Conservation (phyloP, 768 basidiomycete species). For the Amanita rimosa region DNA sequence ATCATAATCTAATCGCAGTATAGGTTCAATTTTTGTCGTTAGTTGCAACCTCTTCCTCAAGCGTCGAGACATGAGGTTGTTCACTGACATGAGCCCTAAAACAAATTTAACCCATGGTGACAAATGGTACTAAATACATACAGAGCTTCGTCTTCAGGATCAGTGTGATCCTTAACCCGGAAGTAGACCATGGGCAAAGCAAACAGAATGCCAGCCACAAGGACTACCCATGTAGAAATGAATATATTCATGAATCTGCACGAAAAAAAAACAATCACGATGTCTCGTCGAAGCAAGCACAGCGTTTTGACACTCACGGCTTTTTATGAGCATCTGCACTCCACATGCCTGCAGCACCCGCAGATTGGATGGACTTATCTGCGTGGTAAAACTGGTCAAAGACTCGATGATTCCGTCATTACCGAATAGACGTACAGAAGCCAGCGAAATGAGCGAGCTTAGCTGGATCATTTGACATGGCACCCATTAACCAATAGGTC, state of each 20-base stretch:
- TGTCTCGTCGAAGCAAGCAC: background rate
- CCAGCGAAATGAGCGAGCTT: constrained; percentile 76
- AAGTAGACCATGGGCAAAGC: constrained; percentile 68
- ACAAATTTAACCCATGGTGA: background rate
- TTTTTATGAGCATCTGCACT: constrained; percentile 48
- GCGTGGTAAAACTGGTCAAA: background rate
- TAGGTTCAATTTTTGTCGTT: background rate
- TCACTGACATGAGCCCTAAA: constrained; percentile 33
- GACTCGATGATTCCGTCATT: background rate
- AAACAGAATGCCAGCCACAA: constrained; percentile 50
- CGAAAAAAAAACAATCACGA: background rate
- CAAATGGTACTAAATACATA: constrained; percentile 19
- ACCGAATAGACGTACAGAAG: constrained; percentile 46
- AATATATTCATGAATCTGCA: constrained; percentile 59
- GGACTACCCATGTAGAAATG: constrained; percentile 63
- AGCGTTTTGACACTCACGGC: constrained; percentile 36
- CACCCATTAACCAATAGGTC: constrained; percentile 76
- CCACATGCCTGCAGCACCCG: constrained; percentile 67
- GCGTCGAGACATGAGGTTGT: constrained; percentile 18
- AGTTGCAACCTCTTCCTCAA: background rate
- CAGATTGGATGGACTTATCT: constrained; percentile 72
- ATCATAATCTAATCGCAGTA: too few species aligned
- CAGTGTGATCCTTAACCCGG: constrained; percentile 52
- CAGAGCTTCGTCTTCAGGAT: constrained; percentile 40
- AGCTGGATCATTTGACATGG: constrained; percentile 74